phyloP scores from a whole-genome alignment of 345 rosid species.

The Gynandropsis gynandra region DNA sequence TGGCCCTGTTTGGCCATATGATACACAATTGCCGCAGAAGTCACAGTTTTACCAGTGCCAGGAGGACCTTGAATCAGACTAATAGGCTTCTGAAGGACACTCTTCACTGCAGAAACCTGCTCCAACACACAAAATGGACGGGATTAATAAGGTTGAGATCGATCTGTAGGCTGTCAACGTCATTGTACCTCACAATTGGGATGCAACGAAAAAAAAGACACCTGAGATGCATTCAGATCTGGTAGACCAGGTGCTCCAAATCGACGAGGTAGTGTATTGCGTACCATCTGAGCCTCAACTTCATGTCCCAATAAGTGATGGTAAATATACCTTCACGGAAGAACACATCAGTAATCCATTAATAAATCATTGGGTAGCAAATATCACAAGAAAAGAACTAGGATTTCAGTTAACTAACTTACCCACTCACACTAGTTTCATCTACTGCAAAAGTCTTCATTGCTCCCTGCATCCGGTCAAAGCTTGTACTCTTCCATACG shows the following conservation, averaged over 20 bases:
- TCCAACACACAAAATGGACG: constrained; percentile 10
- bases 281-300: constrained; percentile 94
- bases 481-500: constrained; percentile 99
- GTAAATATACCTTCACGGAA: constrained; percentile 66
- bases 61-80: constrained; percentile 99
- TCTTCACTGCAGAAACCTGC: constrained; percentile 95
- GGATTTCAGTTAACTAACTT: constrained; percentile 27
- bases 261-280: constrained; percentile 85
- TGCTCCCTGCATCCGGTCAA: constrained; percentile 99
- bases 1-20: constrained; percentile 99
- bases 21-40: constrained; percentile 98
- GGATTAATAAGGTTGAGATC: not conserved
- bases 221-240: constrained; percentile 98
- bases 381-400: constrained; percentile 11
- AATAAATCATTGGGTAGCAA: constrained; percentile 6
- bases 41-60: constrained; percentile 99
- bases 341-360: not conserved
- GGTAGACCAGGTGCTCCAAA: constrained; percentile 99
- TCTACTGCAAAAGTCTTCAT: constrained; percentile 99
- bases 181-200: constrained; percentile 2
- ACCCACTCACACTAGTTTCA: constrained; percentile 99
- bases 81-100: constrained; percentile 95
- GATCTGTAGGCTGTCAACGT: not conserved
- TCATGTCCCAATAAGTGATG: constrained; percentile 98
- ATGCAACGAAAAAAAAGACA: constrained; percentile 24